phyloP scores from a whole-genome alignment of 1,284 basidiomycete species.

The Exsudoporus floridanus region DNA sequence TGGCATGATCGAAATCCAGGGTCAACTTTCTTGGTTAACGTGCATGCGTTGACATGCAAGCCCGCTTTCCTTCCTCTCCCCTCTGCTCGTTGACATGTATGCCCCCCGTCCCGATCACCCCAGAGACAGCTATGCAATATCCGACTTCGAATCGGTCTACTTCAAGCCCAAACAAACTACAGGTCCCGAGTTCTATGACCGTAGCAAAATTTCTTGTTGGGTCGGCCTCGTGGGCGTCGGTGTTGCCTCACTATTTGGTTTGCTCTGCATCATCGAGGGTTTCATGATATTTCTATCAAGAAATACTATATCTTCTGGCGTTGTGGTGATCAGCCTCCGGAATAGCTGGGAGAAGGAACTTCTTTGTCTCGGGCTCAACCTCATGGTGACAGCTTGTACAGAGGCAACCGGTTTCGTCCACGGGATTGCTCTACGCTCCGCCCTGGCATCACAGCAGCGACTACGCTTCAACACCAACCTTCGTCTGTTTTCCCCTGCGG shows the following conservation, averaged over 20 bases:
- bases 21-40: not conserved
- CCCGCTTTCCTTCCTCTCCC: not conserved
- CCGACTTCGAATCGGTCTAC: constrained; percentile 27
- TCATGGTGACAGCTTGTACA: constrained; percentile 31
- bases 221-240: constrained; percentile 28
- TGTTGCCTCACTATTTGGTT: constrained; percentile 22
- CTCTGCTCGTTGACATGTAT: constrained; percentile 11
- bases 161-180: constrained; percentile 26
- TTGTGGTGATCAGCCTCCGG: constrained; percentile 22
- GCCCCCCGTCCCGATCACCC: not conserved
- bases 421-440: constrained; percentile 30
- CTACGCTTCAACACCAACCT: constrained; percentile 36
- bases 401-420: constrained; percentile 34
- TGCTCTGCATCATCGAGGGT: constrained; percentile 24
- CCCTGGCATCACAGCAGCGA: constrained; percentile 24
- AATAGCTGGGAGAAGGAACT: constrained; percentile 22
- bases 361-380: constrained; percentile 21
- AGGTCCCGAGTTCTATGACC: constrained; percentile 32
- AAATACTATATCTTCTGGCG: constrained; percentile 21
- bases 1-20: constrained; percentile 15
- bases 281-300: constrained; percentile 24
- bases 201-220: constrained; percentile 27
- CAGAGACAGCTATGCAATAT: constrained; percentile 12
- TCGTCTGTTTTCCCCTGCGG: constrained; percentile 27
- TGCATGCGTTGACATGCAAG: not conserved